A percentile compares a stretch with the other conserved stretches of the same genome.
Conservation (phyloP, 257 asterid genomes). For the Penstemon newberryi region DNA sequence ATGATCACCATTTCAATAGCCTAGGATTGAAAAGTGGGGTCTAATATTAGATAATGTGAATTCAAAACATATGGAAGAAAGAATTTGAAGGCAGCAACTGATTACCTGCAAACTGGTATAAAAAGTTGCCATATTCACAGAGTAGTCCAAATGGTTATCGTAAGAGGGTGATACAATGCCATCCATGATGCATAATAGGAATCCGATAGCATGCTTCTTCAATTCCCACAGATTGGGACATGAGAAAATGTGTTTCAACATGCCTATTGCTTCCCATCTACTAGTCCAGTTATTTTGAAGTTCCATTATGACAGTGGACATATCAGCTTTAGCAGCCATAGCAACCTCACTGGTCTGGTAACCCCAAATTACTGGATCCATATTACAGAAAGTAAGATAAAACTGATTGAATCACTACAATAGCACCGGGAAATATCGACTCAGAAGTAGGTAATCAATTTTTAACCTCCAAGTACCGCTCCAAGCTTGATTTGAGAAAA, state of each 20-base stretch:
- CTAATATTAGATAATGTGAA: conserved; percentile 25
- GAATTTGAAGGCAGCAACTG: conserved; percentile 23
- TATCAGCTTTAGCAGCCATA: conserved; percentile 60
- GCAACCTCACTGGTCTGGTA: conserved; percentile 63
- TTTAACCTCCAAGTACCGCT: conserved; percentile 73
- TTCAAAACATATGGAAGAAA: conserved; percentile 14
- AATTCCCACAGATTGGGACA: conserved; percentile 54
- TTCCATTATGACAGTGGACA: conserved; percentile 48
- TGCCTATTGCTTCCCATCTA: conserved; percentile 81
- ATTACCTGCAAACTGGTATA: conserved; percentile 71
- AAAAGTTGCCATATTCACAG: conserved; percentile 48
- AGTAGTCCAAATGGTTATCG: conserved; percentile 42
- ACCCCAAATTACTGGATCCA: conserved; percentile 79
- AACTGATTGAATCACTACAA: conserved; percentile 23
- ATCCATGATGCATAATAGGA: conserved; percentile 62
- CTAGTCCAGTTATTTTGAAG: conserved; percentile 62
- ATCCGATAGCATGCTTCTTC: conserved; percentile 58
- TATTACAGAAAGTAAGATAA: conserved; percentile 23
- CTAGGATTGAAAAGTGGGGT: conserved; percentile 38
- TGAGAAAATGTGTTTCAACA: conserved; percentile 59
- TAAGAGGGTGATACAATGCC: conserved; percentile 39
- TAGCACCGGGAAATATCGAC: conserved; percentile 25
- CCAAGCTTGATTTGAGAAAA: conserved; percentile 84
- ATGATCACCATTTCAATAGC: conserved; percentile 73
- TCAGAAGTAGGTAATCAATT: conserved; percentile 23